Evolutionary conservation across 371 early-diverging fungal genomes (phyloP).

Genomic region (Fennellomyces sp.): DNA sequence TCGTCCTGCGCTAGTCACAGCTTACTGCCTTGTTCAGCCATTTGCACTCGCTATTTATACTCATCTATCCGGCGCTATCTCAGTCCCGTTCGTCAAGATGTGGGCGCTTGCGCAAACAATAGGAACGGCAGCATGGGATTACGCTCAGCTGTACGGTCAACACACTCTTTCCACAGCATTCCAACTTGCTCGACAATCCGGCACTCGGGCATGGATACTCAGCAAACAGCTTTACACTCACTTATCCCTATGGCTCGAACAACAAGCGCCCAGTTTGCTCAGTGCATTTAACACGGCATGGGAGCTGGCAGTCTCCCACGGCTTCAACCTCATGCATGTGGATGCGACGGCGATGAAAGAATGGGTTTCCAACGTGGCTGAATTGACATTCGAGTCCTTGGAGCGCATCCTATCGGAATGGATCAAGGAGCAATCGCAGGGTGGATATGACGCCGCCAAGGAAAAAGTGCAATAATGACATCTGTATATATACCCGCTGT

Average conservation of each 20-base stretch:
- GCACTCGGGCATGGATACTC: neutral
- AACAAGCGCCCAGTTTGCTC: neutral
- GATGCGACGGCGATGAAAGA: neutral
- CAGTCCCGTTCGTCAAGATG: neutral
- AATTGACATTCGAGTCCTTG: slow-evolving; percentile 7
- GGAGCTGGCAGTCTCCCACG: neutral
- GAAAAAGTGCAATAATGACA: too few species aligned
- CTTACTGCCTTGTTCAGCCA: neutral
- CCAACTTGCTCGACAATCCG: neutral
- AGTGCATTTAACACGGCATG: neutral
- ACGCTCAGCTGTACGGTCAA: neutral
- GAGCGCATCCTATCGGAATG: slow-evolving; percentile 13
- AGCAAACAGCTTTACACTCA: neutral
- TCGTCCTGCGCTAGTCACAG: neutral
- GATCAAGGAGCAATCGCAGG: slow-evolving; percentile 13
- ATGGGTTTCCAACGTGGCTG: slow-evolving; percentile 1
- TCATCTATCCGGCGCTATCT: neutral
- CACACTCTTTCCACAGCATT: neutral
- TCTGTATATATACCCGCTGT: too few species aligned
- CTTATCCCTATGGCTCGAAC: neutral
- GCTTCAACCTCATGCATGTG: neutral
- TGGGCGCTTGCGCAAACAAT: neutral
- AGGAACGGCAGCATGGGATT: neutral
- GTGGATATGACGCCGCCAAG: neutral
- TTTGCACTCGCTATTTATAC: neutral